Evolutionary conservation across 305 asterid species (phyloP).

Genomic region (Fraxinus sp.): DNA sequence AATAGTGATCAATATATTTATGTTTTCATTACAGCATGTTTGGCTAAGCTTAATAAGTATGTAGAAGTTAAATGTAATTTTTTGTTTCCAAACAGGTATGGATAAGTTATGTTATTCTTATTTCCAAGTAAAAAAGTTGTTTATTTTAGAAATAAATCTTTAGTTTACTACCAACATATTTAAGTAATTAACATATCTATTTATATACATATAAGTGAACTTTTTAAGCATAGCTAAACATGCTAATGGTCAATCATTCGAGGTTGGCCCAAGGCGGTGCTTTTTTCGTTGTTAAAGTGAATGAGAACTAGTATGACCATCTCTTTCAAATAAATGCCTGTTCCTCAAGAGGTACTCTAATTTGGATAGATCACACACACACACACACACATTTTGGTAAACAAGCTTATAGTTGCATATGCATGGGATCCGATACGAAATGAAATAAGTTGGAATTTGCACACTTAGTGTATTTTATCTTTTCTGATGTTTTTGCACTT

Average conservation of each 20-base stretch:
- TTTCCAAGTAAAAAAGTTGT: neutral
- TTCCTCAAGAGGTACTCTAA: neutral
- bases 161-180: neutral
- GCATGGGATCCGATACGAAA: slow-evolving; percentile 11
- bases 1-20: neutral
- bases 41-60: neutral
- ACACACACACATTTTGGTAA: neutral
- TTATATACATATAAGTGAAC: neutral
- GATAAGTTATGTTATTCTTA: neutral
- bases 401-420: slow-evolving; percentile 11
- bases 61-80: neutral
- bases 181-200: neutral
- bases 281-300: neutral
- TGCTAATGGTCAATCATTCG: neutral
- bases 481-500: neutral
- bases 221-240: neutral
- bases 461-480: neutral
- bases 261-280: neutral
- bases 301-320: neutral
- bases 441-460: slow-evolving; percentile 8
- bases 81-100: neutral
- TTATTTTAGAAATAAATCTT: neutral
- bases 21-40: neutral
- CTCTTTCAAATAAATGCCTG: neutral
- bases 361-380: neutral